Percentiles rank a stretch among this genome's conserved stretches.
Evolutionary conservation across 176 grass and related monocot genomes (phyloP).

Genomic region (Hordeum vulgare): DNA sequence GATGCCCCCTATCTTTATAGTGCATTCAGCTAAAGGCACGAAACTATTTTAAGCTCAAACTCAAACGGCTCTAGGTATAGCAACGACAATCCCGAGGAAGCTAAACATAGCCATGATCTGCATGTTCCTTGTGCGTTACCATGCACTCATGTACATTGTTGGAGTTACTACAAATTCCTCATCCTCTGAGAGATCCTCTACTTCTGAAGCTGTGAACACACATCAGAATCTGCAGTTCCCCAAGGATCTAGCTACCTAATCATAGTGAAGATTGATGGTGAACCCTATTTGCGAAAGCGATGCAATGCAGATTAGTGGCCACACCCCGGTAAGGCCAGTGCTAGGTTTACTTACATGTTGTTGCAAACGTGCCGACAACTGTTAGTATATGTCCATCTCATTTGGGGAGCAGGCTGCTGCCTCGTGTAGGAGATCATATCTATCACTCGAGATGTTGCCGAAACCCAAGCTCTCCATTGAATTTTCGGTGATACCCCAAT

Average conservation of each 20-base stretch:
- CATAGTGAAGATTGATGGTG: not conserved
- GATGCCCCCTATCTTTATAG: not conserved
- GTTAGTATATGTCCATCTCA: not conserved
- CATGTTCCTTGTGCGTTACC: not conserved
- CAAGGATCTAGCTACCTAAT: too few species aligned
- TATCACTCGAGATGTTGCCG: too few species aligned
- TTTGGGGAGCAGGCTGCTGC: not conserved
- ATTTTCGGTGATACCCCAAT: too few species aligned
- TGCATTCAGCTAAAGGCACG: not conserved
- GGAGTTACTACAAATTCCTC: conserved; percentile 67
- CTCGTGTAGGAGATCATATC: too few species aligned
- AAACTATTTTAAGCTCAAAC: not conserved
- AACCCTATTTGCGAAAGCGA: conserved; percentile 23
- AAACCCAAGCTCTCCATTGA: too few species aligned
- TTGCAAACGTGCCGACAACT: not conserved
- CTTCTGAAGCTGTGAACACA: conserved; percentile 46
- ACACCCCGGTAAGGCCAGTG: conserved; percentile 25
- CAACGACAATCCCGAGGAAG: not conserved
- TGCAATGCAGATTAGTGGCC: conserved; percentile 48
- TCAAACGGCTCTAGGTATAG: not conserved
- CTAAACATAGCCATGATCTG: not conserved
- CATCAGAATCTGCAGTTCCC: not conserved
- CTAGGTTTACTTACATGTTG: conserved; percentile 1
- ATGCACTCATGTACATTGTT: conserved; percentile 31
- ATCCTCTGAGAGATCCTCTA: conserved; percentile 82